Conservation (phyloP, 352 stramenopile species). For the Phytophthora brassicae region DNA sequence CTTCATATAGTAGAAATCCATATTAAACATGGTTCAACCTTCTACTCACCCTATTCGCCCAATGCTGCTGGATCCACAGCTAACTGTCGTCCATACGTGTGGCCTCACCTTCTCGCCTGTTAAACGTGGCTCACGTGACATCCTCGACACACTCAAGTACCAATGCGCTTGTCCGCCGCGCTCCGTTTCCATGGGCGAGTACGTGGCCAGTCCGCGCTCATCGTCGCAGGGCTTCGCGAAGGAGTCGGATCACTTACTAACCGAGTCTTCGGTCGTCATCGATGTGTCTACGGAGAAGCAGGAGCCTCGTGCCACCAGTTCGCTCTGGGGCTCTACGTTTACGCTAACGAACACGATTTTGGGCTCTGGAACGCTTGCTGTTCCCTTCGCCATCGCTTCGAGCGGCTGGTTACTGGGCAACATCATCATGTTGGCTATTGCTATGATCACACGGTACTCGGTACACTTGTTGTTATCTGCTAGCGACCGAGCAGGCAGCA, state of each 20-base stretch:
- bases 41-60: slow-evolving; percentile 14
- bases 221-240: slow-evolving; percentile 21
- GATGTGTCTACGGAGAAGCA: slow-evolving; percentile 33
- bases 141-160: slow-evolving; percentile 59
- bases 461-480: slow-evolving; percentile 64
- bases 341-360: slow-evolving; percentile 80
- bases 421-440: slow-evolving; percentile 65
- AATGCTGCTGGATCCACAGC: slow-evolving; percentile 22
- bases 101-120: slow-evolving; percentile 41
- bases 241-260: slow-evolving; percentile 29
- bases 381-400: slow-evolving; percentile 72
- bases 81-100: slow-evolving; percentile 36
- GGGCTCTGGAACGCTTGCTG: slow-evolving; percentile 68
- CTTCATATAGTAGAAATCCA: background rate
- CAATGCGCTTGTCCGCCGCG: slow-evolving; percentile 60
- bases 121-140: slow-evolving; percentile 49
- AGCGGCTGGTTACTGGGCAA: slow-evolving; percentile 74
- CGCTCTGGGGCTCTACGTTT: slow-evolving; percentile 68
- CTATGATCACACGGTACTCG: slow-evolving; percentile 78
- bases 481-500: slow-evolving; percentile 58
- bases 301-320: slow-evolving; percentile 40
- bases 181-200: slow-evolving; percentile 77
- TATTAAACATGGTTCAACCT: slow-evolving; percentile 15
- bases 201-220: slow-evolving; percentile 57
- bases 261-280: slow-evolving; percentile 27